Percentiles rank a stretch among this genome's conserved stretches.
Conservation (phyloP, 495 filamentous ascomycete species). For the Lasiosphaeria ovina region DNA sequence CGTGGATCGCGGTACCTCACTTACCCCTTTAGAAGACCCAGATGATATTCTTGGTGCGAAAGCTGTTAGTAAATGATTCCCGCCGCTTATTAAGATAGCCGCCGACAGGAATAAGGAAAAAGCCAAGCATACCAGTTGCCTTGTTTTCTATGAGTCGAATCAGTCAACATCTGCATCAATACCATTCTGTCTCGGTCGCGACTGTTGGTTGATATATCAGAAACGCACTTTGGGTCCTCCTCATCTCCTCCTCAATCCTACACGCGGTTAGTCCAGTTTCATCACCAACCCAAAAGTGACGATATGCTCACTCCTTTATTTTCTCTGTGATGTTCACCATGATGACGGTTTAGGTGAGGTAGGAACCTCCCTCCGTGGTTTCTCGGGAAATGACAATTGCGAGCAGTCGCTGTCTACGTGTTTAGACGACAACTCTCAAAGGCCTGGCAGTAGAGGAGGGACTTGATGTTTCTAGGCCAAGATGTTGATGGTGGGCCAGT, state of each 20-base stretch:
- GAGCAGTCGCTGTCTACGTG: too few species aligned
- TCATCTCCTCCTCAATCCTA: constrained; percentile 99
- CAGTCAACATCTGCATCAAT: constrained; percentile 18
- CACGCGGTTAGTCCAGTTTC: constrained; percentile 21
- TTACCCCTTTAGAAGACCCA: constrained; percentile 96
- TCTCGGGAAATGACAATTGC: neutral
- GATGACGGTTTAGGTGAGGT: constrained; percentile 45
- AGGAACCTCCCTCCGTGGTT: neutral
- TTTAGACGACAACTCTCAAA: too few species aligned
- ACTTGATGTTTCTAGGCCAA: too few species aligned
- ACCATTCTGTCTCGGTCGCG: neutral
- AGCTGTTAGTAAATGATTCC: neutral
- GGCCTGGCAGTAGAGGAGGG: too few species aligned
- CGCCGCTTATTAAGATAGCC: neutral
- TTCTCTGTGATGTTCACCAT: constrained; percentile 99
- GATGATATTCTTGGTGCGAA: constrained; percentile 76
- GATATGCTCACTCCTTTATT: constrained; percentile 84
- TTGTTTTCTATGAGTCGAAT: constrained; percentile 76
- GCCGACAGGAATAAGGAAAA: neutral
- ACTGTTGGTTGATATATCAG: neutral
- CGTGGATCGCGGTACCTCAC: constrained; percentile 16
- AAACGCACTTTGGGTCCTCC: constrained; percentile 81
- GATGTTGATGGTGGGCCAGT: too few species aligned
- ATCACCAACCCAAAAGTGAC: neutral
- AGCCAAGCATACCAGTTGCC: constrained; percentile 75